Evolutionary conservation across 805 yeast genomes (phyloP).

Genomic region (Yarrowia sp.): DNA sequence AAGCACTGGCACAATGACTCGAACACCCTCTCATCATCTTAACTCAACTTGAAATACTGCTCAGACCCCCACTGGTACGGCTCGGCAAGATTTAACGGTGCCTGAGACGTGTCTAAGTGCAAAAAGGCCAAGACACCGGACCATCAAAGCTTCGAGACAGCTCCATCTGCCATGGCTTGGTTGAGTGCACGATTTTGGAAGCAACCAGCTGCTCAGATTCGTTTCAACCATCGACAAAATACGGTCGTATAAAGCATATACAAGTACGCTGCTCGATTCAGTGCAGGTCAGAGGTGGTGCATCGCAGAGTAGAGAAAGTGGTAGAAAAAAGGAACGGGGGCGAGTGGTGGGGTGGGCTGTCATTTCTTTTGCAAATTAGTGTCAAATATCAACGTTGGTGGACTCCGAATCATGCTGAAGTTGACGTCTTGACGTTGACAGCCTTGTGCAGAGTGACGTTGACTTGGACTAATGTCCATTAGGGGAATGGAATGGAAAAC

Average conservation of each 20-base stretch:
- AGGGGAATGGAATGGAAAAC: not conserved
- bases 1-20: too few species aligned
- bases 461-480: not conserved
- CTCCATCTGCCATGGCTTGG: not conserved
- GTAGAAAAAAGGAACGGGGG: not conserved
- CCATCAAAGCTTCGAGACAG: conserved; percentile 3
- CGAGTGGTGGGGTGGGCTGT: conserved; percentile 9
- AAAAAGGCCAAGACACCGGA: not conserved
- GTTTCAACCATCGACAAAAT: not conserved
- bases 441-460: not conserved
- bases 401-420: not conserved
- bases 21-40: too few species aligned
- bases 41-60: too few species aligned
- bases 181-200: not conserved
- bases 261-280: conserved; percentile 5
- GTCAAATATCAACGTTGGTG: not conserved
- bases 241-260: not conserved
- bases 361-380: not conserved
- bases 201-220: not conserved
- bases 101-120: not conserved
- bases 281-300: conserved; percentile 9
- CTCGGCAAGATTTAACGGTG: not conserved
- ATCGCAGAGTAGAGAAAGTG: not conserved
- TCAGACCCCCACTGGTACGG: not conserved
- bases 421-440: not conserved